Percentiles rank a stretch among this genome's conserved stretches.
Conservation (phyloP, 768 basidiomycete species). For the Tephrocybe sp. region DNA sequence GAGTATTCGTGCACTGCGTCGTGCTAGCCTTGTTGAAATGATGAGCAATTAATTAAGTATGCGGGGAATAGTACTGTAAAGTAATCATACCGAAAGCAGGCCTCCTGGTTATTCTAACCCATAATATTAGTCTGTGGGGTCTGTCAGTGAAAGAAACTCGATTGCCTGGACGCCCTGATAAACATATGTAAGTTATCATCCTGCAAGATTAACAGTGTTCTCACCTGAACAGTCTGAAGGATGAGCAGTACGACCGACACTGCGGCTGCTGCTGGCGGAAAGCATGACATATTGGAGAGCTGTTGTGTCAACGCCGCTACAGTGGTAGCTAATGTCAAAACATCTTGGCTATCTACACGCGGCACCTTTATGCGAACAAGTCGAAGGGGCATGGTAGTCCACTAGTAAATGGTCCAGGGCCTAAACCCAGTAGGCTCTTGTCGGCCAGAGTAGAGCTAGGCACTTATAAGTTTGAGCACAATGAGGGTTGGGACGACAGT, state of each 20-base stretch:
- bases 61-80: background rate
- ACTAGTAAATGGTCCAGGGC: no score
- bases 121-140: slow-evolving; percentile 17
- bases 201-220: background rate
- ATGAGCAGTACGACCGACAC: slow-evolving; percentile 39
- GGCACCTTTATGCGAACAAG: slow-evolving; percentile 12
- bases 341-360: slow-evolving; percentile 13
- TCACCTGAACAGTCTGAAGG: slow-evolving; percentile 43
- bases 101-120: slow-evolving; percentile 32
- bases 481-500: no score
- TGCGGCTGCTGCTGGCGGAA: slow-evolving; percentile 41
- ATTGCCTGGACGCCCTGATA: slow-evolving; percentile 20
- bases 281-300: slow-evolving; percentile 24
- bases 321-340: slow-evolving; percentile 16
- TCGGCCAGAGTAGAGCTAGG: no score
- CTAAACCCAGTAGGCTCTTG: no score
- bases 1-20: slow-evolving; percentile 38
- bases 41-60: background rate
- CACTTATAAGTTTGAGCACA: no score
- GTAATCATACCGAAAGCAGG: slow-evolving; percentile 29
- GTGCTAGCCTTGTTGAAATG: slow-evolving; percentile 22
- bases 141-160: background rate
- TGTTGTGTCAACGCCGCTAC: slow-evolving; percentile 18
- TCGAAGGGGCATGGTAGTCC: slow-evolving; percentile 16
- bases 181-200: background rate